These are phyloP conservation scores for Citrus maxima DNA, from an alignment of 345 rosid species.

Conservation along the genomic window DNA sequence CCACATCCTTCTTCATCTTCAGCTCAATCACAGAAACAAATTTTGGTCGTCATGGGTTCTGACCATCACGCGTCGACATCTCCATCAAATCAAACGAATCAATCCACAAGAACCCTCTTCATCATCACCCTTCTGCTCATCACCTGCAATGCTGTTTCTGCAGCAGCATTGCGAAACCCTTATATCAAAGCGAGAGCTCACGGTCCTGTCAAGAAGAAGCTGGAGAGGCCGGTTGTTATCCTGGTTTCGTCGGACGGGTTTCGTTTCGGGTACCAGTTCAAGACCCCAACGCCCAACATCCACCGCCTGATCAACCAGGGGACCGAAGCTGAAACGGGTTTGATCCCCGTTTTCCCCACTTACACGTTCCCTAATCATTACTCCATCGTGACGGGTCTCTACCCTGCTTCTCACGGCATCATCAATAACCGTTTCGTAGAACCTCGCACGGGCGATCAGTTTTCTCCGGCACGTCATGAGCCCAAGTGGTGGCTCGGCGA, in stretches of 20 bases:
- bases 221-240: slow-evolving; percentile 60
- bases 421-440: slow-evolving; percentile 66
- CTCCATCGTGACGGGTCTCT: slow-evolving; percentile 90
- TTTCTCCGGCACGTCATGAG: slow-evolving; percentile 73
- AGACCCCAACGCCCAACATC: slow-evolving; percentile 68
- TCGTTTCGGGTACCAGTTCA: slow-evolving; percentile 95
- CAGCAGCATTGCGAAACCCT: slow-evolving; percentile 49
- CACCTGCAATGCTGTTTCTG: slow-evolving; percentile 64
- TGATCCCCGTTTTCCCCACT: slow-evolving; percentile 86
- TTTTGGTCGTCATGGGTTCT: too few relatives aligned
- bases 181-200: slow-evolving; percentile 27
- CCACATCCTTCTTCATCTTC: too few relatives aligned
- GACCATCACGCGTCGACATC: background rate
- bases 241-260: slow-evolving; percentile 90
- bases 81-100: background rate
- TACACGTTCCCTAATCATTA: slow-evolving; percentile 92
- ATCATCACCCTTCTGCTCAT: slow-evolving; percentile 41
- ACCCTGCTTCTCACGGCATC: slow-evolving; percentile 85
- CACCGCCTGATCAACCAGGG: slow-evolving; percentile 74
- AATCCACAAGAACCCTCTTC: slow-evolving; percentile 37
- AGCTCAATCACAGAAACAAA: too few relatives aligned
- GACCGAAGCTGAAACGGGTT: slow-evolving; percentile 79
- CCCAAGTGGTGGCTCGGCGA: slow-evolving; percentile 98
- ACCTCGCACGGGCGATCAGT: slow-evolving; percentile 55
- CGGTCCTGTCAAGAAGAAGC: slow-evolving; percentile 46